Percentiles rank a stretch among this genome's conserved stretches.
These are phyloP conservation scores for Rachicladosporium sp. DNA, from an alignment of 2,329 filamentous ascomycete species.

Conservation along the genomic window DNA sequence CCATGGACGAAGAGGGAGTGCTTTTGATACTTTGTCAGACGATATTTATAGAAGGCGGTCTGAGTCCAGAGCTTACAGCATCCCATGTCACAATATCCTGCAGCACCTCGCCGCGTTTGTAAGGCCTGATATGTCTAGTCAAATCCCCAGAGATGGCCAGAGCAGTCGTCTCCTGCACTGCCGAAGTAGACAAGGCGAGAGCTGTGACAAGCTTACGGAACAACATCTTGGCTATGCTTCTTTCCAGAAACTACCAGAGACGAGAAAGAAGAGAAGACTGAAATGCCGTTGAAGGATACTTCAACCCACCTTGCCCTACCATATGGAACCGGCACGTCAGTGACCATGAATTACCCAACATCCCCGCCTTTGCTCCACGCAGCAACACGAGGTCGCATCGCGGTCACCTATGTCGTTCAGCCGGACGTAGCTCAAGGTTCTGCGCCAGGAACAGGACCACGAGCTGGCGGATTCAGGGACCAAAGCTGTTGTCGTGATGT, in stretches of 20 bases:
- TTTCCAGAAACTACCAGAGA: not conserved
- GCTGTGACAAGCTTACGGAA: slow-evolving; percentile 14
- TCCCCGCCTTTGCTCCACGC: no score
- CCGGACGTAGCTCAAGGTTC: no score
- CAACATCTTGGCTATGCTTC: slow-evolving; percentile 12
- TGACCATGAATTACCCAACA: no score
- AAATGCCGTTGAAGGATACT: no score
- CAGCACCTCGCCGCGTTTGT: slow-evolving; percentile 35
- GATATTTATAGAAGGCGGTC: not conserved
- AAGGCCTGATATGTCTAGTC: slow-evolving; percentile 36
- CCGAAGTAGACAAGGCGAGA: slow-evolving; percentile 13
- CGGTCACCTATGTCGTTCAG: no score
- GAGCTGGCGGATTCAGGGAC: no score
- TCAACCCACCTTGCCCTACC: no score
- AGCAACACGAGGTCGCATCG: no score
- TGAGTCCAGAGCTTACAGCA: slow-evolving; percentile 24
- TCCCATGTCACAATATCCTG: slow-evolving; percentile 59
- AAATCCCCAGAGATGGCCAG: slow-evolving; percentile 38
- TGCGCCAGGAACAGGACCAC: no score
- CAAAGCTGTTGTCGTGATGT: no score
- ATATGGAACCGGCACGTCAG: no score
- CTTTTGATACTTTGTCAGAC: slow-evolving; percentile 2
- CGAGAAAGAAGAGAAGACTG: not conserved
- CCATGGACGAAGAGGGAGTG: slow-evolving; percentile 58
- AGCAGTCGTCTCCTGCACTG: slow-evolving; percentile 21